Evolutionary conservation across 2,329 filamentous ascomycete genomes (phyloP).

Genomic region (Trichoderma endophyticum): DNA sequence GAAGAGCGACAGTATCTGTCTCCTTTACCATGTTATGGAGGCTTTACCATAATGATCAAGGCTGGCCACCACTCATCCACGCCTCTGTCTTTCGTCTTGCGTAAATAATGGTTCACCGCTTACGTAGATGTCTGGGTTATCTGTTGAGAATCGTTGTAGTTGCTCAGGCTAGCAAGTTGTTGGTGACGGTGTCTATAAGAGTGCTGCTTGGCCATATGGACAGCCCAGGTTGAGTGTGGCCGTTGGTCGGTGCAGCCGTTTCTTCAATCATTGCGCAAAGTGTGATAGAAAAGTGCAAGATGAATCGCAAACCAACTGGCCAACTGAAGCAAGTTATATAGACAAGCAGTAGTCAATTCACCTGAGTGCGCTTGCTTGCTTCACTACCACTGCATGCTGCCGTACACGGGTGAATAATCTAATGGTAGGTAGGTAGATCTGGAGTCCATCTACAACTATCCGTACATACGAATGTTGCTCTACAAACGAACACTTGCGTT

Average conservation of each 20-base stretch:
- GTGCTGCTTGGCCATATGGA: background rate
- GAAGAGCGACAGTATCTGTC: background rate
- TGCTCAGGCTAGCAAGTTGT: background rate
- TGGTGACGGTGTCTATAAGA: background rate
- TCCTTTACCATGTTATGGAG: background rate
- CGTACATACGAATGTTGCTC: background rate
- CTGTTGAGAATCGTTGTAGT: background rate
- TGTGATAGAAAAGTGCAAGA: background rate
- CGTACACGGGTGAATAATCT: background rate
- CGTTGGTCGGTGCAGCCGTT: background rate
- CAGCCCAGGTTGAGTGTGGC: background rate
- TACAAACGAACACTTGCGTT: background rate
- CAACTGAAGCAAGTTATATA: background rate
- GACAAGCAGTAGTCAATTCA: background rate
- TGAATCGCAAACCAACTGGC: background rate
- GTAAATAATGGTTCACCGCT: background rate
- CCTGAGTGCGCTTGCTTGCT: background rate
- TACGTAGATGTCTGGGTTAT: background rate
- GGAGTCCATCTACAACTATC: background rate
- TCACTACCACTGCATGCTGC: background rate
- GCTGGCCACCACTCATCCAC: background rate
- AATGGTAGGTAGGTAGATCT: background rate
- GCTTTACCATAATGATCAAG: background rate
- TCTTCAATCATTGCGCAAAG: background rate
- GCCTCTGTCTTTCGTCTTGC: background rate